These are phyloP conservation scores for Rhodocollybia butyracea DNA, from an alignment of 768 basidiomycete species.

Conservation along the genomic window DNA sequence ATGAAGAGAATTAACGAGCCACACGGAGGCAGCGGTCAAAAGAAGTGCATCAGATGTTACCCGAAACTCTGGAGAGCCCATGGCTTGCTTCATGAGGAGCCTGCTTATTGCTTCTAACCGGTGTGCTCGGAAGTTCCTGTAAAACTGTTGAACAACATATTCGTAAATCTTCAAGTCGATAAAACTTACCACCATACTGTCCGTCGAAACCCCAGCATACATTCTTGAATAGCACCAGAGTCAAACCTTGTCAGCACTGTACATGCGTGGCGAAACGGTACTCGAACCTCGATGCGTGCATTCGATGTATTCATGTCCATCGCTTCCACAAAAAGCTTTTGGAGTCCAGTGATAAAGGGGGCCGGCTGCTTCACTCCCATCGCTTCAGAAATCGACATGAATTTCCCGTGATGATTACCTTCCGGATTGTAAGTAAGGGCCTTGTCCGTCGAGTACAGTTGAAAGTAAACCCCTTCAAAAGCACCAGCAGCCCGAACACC, in stretches of 20 bases:
- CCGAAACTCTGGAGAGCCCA: neutral
- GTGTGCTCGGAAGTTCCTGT: constrained; percentile 19
- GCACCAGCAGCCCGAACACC: constrained; percentile 15
- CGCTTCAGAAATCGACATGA: constrained; percentile 14
- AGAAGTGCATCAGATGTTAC: constrained; percentile 4
- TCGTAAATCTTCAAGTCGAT: neutral
- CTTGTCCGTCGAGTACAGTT: constrained; percentile 33
- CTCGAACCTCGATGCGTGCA: constrained; percentile 26
- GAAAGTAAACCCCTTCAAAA: constrained; percentile 21
- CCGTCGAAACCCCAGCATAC: constrained; percentile 12
- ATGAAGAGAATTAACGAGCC: constrained; percentile 15
- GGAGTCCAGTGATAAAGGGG: constrained; percentile 14
- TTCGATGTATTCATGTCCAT: constrained; percentile 12
- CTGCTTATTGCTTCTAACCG: constrained; percentile 16
- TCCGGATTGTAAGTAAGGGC: constrained; percentile 20
- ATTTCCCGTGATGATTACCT: constrained; percentile 17
- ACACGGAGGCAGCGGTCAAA: constrained; percentile 13
- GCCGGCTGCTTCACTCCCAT: constrained; percentile 10
- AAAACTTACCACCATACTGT: constrained; percentile 17
- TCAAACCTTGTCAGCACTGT: constrained; percentile 6
- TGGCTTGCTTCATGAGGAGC: constrained; percentile 14
- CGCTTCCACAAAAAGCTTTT: constrained; percentile 18
- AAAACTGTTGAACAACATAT: neutral
- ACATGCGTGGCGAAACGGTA: constrained; percentile 14
- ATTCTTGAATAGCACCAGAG: neutral